Conservation (phyloP, 2,329 filamentous ascomycete species). For the Aspergillus arachidicola region DNA sequence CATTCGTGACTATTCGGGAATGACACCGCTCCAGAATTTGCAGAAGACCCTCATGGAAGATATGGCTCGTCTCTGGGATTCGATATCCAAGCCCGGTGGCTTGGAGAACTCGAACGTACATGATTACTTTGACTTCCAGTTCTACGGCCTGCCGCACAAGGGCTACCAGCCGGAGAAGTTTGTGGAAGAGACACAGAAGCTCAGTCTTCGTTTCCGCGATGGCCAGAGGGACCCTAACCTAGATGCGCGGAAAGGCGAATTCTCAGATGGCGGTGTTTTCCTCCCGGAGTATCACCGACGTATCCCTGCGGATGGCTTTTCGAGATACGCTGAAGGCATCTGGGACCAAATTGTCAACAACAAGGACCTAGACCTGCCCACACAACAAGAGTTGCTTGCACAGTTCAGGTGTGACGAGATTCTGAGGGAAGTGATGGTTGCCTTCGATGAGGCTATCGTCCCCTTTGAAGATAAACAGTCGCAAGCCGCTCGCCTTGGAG, state of each 20-base stretch:
- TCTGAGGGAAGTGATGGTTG: constrained; percentile 78
- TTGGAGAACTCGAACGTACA: constrained; percentile 87
- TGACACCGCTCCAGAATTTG: constrained; percentile 85
- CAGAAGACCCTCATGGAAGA: constrained; percentile 89
- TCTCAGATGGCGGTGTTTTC: constrained; percentile 80
- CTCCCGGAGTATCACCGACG: constrained; percentile 92
- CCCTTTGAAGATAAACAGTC: constrained; percentile 87
- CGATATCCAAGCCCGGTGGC: constrained; percentile 86
- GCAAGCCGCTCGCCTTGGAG: constrained; percentile 72
- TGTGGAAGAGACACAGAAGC: constrained; percentile 72
- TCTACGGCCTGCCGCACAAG: constrained; percentile 94
- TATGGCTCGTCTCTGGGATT: constrained; percentile 86
- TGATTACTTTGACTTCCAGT: constrained; percentile 98
- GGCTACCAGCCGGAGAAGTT: constrained; percentile 94
- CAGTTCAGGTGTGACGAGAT: constrained; percentile 99
- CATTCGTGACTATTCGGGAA: constrained; percentile 93
- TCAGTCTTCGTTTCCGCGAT: constrained; percentile 79
- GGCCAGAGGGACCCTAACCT: constrained; percentile 73
- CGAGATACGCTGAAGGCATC: constrained; percentile 86
- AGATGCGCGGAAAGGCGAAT: constrained; percentile 64
- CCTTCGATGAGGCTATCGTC: constrained; percentile 77
- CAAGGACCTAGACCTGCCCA: constrained; percentile 95
- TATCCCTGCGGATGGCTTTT: constrained; percentile 96
- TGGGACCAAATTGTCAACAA: constrained; percentile 99
- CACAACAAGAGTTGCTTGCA: constrained; percentile 92